These are phyloP conservation scores for Chlamydomonas sp. DNA, from an alignment of 139 green algal genomes.

Conservation along the genomic window DNA sequence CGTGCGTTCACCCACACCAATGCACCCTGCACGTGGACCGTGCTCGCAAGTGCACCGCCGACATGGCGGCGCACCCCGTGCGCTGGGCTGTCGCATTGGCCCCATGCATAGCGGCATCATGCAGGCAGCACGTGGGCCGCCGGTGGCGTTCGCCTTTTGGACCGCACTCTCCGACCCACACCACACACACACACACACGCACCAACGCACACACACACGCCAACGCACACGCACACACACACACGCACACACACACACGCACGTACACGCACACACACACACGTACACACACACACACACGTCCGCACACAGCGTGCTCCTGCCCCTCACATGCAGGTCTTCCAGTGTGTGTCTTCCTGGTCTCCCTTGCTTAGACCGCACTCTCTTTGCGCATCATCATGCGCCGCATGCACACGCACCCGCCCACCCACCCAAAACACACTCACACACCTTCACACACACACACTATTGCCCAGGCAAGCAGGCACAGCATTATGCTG, in stretches of 20 bases:
- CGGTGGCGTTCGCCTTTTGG: background rate
- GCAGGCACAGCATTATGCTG: conserved; percentile 47
- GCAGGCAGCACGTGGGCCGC: background rate
- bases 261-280: background rate
- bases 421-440: background rate
- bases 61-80: too few species aligned
- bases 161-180: background rate
- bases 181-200: background rate
- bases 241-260: background rate
- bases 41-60: too few species aligned
- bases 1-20: too few species aligned
- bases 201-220: background rate
- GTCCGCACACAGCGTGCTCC: background rate
- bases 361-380: background rate
- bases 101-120: too few species aligned
- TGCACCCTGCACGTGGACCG: too few species aligned
- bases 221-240: background rate
- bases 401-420: background rate
- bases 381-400: background rate
- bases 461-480: too few species aligned
- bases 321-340: background rate
- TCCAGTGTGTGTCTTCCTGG: background rate
- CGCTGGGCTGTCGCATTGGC: too few species aligned
- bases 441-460: background rate
- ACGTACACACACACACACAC: too few species aligned